Percentiles rank a stretch among this genome's conserved stretches.
These are phyloP conservation scores for Rhizoclosmatium sp. DNA, from an alignment of 192 early-diverging fungal genomes.

Conservation along the genomic window DNA sequence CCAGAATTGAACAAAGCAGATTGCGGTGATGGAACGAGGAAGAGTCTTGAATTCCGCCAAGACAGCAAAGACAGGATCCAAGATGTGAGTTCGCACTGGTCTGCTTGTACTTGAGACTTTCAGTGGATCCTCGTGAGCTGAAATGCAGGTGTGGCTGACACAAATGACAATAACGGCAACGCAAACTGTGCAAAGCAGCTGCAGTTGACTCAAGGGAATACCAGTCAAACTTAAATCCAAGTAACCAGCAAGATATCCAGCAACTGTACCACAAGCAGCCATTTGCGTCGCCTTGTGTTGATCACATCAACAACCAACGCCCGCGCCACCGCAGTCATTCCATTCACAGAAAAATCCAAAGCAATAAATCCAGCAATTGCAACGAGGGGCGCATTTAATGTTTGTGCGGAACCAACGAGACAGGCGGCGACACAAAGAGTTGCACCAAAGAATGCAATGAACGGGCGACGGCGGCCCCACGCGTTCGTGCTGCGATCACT, in stretches of 20 bases:
- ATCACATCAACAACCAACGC: conserved; percentile 84
- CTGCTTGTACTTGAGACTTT: conserved; percentile 10
- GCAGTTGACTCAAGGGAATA: conserved; percentile 78
- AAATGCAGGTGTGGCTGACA: conserved; percentile 72
- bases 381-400: conserved; percentile 55
- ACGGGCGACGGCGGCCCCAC: conserved; percentile 85
- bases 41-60: neutral
- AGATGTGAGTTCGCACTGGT: neutral
- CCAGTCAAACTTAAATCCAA: conserved; percentile 76
- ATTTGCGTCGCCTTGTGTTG: conserved; percentile 71
- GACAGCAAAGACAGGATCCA: neutral
- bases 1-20: conserved; percentile 93
- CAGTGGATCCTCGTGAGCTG: conserved; percentile 43
- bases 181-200: conserved; percentile 81
- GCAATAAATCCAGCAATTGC: conserved; percentile 76
- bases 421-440: neutral
- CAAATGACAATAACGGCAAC: conserved; percentile 65
- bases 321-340: conserved; percentile 82
- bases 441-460: conserved; percentile 60
- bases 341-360: conserved; percentile 95
- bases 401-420: neutral
- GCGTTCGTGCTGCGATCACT: conserved; percentile 77
- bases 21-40: conserved; percentile 73
- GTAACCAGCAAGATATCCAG: conserved; percentile 87
- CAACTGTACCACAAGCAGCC: conserved; percentile 81